Evolutionary conservation across 163 green algal species (phyloP), one percentile per base, ranked within the genome.

Genomic region (Volvox carteri): DNA sequence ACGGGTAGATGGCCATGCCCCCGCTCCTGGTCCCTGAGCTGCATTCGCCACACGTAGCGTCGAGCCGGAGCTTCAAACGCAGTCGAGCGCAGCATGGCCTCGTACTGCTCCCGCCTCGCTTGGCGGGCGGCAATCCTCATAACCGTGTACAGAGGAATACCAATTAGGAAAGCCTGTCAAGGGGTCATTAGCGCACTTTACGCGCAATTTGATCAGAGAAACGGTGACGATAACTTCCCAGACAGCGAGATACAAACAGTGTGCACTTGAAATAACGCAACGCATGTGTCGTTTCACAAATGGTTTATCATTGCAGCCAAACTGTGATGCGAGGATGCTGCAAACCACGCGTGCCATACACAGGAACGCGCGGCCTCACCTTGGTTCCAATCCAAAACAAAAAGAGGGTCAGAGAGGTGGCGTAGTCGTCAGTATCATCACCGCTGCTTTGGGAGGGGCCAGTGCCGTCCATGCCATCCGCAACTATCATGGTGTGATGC

Each of bases 371-470:
- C 75, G 39, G 48, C 3, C 81, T 0, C 50, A 88, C 83, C 86
- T 93, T 91, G 52, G 84, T 92, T 9, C 80, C 88, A 25, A 92
- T 81, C 88, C 88, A 92, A 62, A 92, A 92, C 74, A 92, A 35
- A 60, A 92, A 92, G 11, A 92, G 73, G 52, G 67, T 60, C 18
- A 92, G 81, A 23, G 67, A 85, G 7, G 78, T 41, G 0, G 86
- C 86, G 48, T 87, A 86, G 65, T 80, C 65, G 48, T 90, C 74
- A 4, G 44, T 11, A 28, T 90, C 73, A 18, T 41, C 37, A 25
- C 42, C 42, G 25, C 37, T 19, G 73, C 73, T 46, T n/a, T n/a
- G n/a, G 65, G 25, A 12, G 56, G 12, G 37, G 46, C 44, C 60
- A 67, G 72, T 25, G 12, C 56, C 52, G 46, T 90, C 86, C 44